Evolutionary conservation across 2,329 filamentous ascomycete genomes (phyloP).

Genomic region (Paecilomyces fulvus): DNA sequence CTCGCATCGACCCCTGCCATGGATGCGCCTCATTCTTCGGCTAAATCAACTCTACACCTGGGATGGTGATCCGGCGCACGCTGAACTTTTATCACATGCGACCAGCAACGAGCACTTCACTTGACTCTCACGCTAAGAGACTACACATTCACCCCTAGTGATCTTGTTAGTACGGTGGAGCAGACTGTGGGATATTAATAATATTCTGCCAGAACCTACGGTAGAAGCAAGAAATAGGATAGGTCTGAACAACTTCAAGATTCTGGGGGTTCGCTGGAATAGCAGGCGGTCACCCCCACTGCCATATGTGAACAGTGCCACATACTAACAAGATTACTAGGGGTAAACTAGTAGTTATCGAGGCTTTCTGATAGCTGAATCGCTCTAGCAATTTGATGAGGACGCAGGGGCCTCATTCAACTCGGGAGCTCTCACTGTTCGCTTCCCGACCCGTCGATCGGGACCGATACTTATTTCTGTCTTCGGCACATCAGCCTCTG

Average conservation of each 20-base stretch:
- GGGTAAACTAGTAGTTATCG: too few species aligned
- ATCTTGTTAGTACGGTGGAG: too few species aligned
- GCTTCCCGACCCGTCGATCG: not conserved
- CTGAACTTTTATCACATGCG: not conserved
- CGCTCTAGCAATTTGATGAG: not conserved
- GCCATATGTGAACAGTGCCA: too few species aligned
- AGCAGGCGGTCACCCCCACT: too few species aligned
- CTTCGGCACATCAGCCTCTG: not conserved
- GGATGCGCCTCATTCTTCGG: not conserved
- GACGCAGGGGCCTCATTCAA: not conserved
- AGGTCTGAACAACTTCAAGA: too few species aligned
- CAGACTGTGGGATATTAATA: too few species aligned
- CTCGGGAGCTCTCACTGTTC: not conserved
- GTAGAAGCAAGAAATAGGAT: too few species aligned
- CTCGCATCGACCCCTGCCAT: not conserved
- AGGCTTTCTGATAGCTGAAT: not conserved
- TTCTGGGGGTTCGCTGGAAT: too few species aligned
- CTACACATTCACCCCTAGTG: too few species aligned
- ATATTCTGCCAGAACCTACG: too few species aligned
- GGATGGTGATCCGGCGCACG: not conserved
- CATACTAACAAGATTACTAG: too few species aligned
- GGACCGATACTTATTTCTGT: not conserved
- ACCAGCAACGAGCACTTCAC: not conserved
- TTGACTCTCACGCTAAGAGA: not conserved
- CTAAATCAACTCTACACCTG: not conserved